Evolutionary conservation across 2,329 filamentous ascomycete genomes (phyloP), one percentile per base, ranked within the genome.

Genomic region (Aureobasidium sp.): DNA sequence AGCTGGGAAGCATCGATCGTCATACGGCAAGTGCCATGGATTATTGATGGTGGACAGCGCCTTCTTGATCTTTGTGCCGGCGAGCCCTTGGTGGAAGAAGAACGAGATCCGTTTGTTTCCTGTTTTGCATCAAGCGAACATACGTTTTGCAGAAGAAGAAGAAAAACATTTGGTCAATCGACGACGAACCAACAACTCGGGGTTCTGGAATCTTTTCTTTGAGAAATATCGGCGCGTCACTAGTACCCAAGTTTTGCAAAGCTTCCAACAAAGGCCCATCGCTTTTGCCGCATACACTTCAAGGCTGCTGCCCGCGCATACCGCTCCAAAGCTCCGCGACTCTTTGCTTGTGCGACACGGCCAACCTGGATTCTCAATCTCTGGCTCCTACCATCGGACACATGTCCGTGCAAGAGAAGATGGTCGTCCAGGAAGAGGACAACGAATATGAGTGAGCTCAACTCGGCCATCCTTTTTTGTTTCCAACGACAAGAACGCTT

Each of bases 371-470:
- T 53, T 41, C 48, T 8, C 37, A 52, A n/a, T 51, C 40, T 34
- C 32, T 53, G 25, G 38, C 54, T n/a, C 47, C 56, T 35, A 40
- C 45, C 11, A 39, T 54, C 54, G 57, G 57, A 45, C 55, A 56
- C 40, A 65, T 65, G 62, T 61, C 62, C 50, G 60, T 61, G 39
- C 63, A 67, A 44, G 61, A 67, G 56, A 64, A 63, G 57, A 42
- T 63, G 27, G 58, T 66, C 39, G 62, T 64, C 55, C 61, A 59
- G 30, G 65, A 68, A 19, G 67, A 69, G 59, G 68, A 69, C 47
- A 27, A 29, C 7, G 67, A 68, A 64, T 68, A 63, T 14, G 51
- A 54, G 65, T 60, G 47, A 38, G 41, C 22, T n/a, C n/a, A n/a
- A 21, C 39, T 22, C 19, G 32, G n/a, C 21, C 35, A 50, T 44